Evolutionary conservation across 441 rosid genomes (phyloP), one percentile per base, ranked within the genome.

Genomic region (Erodium texanum): DNA sequence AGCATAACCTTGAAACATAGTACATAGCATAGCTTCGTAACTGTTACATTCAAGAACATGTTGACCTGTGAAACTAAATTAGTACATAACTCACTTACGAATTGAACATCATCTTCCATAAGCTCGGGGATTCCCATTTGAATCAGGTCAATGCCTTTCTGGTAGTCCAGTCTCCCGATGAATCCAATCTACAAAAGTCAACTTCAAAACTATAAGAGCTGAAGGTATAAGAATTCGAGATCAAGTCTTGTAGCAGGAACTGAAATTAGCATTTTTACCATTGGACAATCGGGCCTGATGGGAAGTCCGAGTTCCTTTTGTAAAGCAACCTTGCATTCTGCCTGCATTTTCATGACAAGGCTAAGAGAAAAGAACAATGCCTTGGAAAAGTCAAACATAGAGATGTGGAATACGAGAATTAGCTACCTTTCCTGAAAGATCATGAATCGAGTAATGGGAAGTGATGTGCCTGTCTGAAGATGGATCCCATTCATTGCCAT

Each of bases 111-210:
- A 32, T 87, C 93, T 75, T 81, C 83, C 92, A 91, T 72, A 73
- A 91, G 89, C 73, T 91, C 90, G 68, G 88, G 87, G 75, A 71
- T 79, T 50, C 87, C 95, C 50, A 66, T 77, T 23, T 76, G 86
- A 66, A 93, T 93, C 67, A 91, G 71, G 80, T 93, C 99, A 12
- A 93, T 89, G 70, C 99, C 99, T 75, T 91, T 93, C 79, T 93
- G 99, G 81, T 91, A 83, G 83, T 89, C 97, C 80, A 93, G 75
- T 79, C 97, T 89, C 77, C 99, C 97, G 54, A 91, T 89, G 77
- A 93, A 93, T 68, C 99, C 97, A 81, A 93, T 84, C 98, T 93
- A 76, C 71, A 41, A 12, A 76, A 74, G 69, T 32, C 78, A 54
- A 72, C 69, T 38, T 67, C 65, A 38, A 72, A 69, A 59, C 45